Percentiles rank a stretch among this genome's conserved stretches.
These are phyloP conservation scores for Alisma plantagoaquatica DNA, from an alignment of 106 monocot species.

Conservation along the genomic window DNA sequence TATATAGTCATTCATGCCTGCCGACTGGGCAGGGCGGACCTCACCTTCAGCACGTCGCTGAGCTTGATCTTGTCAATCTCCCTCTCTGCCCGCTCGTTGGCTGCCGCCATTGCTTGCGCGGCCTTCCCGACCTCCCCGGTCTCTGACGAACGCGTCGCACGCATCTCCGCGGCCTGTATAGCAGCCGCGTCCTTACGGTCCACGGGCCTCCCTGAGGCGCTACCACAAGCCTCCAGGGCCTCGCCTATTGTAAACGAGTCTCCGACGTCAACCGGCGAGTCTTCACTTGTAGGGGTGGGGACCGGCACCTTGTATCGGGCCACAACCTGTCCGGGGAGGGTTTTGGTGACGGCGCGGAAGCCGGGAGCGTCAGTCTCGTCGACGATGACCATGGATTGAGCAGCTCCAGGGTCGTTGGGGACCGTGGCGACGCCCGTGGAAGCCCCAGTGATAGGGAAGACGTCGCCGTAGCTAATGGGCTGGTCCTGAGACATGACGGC, in stretches of 20 bases:
- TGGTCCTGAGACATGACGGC: too few relatives aligned
- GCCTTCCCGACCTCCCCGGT: slow-evolving; percentile 22
- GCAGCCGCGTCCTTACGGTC: slow-evolving; percentile 51
- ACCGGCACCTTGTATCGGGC: slow-evolving; percentile 7
- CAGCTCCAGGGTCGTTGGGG: slow-evolving; percentile 8
- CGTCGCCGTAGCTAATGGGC: slow-evolving; percentile 19
- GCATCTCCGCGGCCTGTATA: slow-evolving; percentile 38
- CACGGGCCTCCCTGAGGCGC: slow-evolving; percentile 27
- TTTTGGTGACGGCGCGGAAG: slow-evolving; percentile 13
- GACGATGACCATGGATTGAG: slow-evolving; percentile 5
- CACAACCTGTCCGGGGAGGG: slow-evolving; percentile 24
- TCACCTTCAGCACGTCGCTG: slow-evolving; percentile 18
- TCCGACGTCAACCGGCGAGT: not conserved
- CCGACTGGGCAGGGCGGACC: not conserved
- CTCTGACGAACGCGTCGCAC: slow-evolving; percentile 25
- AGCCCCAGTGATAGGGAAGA: slow-evolving; percentile 8
- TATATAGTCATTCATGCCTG: not conserved
- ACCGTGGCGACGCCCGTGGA: slow-evolving; percentile 25
- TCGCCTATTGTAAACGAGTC: slow-evolving; percentile 36
- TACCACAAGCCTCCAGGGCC: slow-evolving; percentile 41
- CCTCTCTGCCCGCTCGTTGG: slow-evolving; percentile 8
- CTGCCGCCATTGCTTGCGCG: slow-evolving; percentile 29
- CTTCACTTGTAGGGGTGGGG: not conserved
- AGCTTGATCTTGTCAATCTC: slow-evolving; percentile 32
- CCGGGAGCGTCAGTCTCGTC: slow-evolving; percentile 11